phyloP scores from a whole-genome alignment of 139 green algal species.

The Pedinophyceae sp. region DNA sequence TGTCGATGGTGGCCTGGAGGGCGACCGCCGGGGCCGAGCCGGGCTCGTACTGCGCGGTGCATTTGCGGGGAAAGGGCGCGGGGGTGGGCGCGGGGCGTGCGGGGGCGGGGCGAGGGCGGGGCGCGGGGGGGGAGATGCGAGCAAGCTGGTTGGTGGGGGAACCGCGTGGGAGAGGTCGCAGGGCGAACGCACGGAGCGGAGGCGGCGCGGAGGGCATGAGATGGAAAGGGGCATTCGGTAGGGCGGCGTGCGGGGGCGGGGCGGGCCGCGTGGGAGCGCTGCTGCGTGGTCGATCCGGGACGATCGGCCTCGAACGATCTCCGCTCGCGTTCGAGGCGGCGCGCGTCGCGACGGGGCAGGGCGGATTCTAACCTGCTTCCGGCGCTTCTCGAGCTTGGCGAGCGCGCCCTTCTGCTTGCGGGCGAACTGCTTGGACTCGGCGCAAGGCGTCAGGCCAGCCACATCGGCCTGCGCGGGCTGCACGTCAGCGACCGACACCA shows the following conservation, averaged over 20 bases:
- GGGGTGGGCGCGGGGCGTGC: too few relatives aligned
- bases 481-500: conserved; percentile 44
- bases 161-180: not conserved
- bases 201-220: not conserved
- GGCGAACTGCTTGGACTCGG: conserved; percentile 80
- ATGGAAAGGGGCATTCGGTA: not conserved
- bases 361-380: conserved; percentile 65
- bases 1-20: conserved; percentile 83
- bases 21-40: conserved; percentile 71
- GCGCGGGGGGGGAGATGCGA: not conserved
- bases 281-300: too few relatives aligned
- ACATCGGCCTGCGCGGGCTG: conserved; percentile 73
- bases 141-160: not conserved
- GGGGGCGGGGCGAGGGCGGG: too few relatives aligned
- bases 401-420: conserved; percentile 92
- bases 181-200: not conserved
- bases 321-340: too few relatives aligned
- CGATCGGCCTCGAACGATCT: too few relatives aligned
- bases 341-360: too few relatives aligned
- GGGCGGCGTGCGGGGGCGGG: too few relatives aligned
- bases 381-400: conserved; percentile 63
- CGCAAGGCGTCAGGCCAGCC: conserved; percentile 86
- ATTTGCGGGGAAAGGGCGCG: too few relatives aligned
- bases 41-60: conserved; percentile 65
- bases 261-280: too few relatives aligned